Percentiles rank a stretch among this genome's conserved stretches.
These are phyloP conservation scores for Linnemannia zychae DNA, from an alignment of 192 early-diverging fungal genomes.

Conservation along the genomic window DNA sequence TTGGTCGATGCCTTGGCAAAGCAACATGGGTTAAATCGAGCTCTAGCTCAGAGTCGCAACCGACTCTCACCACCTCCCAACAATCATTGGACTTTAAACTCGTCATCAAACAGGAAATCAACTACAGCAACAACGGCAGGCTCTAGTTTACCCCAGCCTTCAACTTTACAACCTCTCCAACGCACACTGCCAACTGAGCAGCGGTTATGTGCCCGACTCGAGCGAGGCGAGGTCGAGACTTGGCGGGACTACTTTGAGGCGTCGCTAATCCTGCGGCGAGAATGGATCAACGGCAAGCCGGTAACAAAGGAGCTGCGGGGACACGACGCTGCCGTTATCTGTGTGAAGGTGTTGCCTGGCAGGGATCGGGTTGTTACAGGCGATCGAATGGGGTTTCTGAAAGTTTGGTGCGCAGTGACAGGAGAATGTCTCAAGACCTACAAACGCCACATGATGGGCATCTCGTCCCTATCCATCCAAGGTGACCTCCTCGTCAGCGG, in stretches of 20 bases:
- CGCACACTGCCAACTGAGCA: background rate
- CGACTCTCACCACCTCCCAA: background rate
- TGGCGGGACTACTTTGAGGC: conserved; percentile 45
- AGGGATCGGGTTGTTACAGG: conserved; percentile 33
- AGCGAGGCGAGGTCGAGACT: conserved; percentile 15
- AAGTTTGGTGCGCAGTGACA: conserved; percentile 42
- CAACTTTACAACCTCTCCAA: background rate
- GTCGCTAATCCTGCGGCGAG: conserved; percentile 23
- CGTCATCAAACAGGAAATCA: background rate
- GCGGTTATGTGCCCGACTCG: background rate
- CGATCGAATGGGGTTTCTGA: conserved; percentile 31
- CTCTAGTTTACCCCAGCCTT: too few species aligned
- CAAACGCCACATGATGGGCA: conserved; percentile 39
- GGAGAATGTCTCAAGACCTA: conserved; percentile 21
- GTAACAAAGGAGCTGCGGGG: conserved; percentile 35
- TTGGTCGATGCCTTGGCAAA: conserved; percentile 7
- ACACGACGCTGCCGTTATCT: conserved; percentile 33
- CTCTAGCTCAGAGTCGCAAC: conserved; percentile 21
- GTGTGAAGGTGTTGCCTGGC: conserved; percentile 20
- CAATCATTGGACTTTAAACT: background rate
- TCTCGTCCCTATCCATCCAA: conserved; percentile 27
- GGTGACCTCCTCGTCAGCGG: conserved; percentile 39
- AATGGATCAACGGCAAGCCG: conserved; percentile 46
- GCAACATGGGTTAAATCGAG: conserved; percentile 27
- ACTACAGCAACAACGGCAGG: too few species aligned